phyloP scores from a whole-genome alignment of 345 rosid genomes.

The Diplotaxis tenuifolia region DNA sequence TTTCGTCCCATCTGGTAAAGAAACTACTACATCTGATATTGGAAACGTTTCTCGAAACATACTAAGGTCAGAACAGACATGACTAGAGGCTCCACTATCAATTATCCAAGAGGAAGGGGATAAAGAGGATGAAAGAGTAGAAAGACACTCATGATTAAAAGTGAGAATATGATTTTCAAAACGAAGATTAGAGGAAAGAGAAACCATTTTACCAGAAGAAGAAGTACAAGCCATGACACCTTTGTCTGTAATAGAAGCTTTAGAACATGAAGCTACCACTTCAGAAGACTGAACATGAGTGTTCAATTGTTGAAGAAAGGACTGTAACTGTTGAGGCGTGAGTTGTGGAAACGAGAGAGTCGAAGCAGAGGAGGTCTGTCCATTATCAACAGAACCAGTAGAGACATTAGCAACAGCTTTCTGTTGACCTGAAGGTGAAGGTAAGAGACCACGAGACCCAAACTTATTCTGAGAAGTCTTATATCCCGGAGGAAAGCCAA shows the following conservation, averaged over 20 bases:
- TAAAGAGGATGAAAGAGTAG: background rate
- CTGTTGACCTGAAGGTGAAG: too few relatives aligned
- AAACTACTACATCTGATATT: background rate
- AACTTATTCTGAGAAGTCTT: too few relatives aligned
- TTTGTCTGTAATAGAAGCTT: background rate
- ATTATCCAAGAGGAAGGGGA: too few relatives aligned
- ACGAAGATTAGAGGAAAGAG: too few relatives aligned
- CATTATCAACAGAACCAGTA: too few relatives aligned
- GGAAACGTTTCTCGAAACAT: background rate
- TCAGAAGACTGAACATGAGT: background rate
- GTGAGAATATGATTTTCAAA: background rate
- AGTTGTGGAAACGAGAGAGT: too few relatives aligned
- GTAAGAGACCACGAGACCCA: too few relatives aligned
- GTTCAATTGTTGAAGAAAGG: background rate
- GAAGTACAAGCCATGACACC: background rate
- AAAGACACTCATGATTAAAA: background rate
- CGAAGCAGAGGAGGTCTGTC: too few relatives aligned
- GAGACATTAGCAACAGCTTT: too few relatives aligned
- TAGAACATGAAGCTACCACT: background rate
- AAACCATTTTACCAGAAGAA: background rate
- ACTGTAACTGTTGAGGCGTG: background rate
- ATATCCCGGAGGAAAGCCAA: background rate
- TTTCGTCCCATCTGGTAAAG: background rate
- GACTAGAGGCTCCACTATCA: too few relatives aligned
- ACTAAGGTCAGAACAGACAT: too few relatives aligned